phyloP scores from a whole-genome alignment of 2,329 filamentous ascomycete species.

The Cryphonectria japonica region DNA sequence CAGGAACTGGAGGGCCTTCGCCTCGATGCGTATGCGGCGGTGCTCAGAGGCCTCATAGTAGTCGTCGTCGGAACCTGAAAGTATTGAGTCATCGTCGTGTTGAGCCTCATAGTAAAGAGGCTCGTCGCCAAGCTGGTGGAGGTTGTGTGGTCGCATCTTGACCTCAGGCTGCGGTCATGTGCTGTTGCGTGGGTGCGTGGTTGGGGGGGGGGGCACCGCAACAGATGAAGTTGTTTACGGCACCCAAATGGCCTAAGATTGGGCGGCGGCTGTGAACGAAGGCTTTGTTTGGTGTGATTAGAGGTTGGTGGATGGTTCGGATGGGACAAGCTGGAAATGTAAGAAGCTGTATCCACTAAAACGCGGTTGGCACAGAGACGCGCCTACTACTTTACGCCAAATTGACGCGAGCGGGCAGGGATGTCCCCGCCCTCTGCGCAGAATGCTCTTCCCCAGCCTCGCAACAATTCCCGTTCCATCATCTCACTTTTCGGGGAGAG shows the following conservation, averaged over 20 bases:
- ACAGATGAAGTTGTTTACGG: slow-evolving; percentile 4
- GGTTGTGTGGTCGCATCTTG: slow-evolving; percentile 21
- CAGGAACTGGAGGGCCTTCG: slow-evolving; percentile 61
- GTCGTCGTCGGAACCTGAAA: slow-evolving; percentile 61
- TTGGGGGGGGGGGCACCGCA: background rate
- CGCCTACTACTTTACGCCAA: slow-evolving; percentile 19
- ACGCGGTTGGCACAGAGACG: slow-evolving; percentile 19
- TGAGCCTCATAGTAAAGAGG: slow-evolving; percentile 53
- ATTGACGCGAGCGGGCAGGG: slow-evolving; percentile 2
- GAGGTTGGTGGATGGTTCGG: background rate
- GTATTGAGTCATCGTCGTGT: slow-evolving; percentile 53
- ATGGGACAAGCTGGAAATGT: background rate
- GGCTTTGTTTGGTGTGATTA: background rate
- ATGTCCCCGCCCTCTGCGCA: background rate
- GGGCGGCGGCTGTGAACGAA: no score
- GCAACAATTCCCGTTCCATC: background rate
- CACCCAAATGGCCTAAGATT: background rate
- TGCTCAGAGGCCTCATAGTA: slow-evolving; percentile 51
- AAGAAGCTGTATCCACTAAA: background rate
- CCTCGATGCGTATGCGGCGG: slow-evolving; percentile 60
- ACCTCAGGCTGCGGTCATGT: background rate
- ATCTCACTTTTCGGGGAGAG: background rate
- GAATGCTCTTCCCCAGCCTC: background rate
- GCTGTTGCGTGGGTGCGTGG: background rate
- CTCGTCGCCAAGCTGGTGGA: slow-evolving; percentile 36